Conservation (phyloP, 2,329 filamentous ascomycete species). For the Ophiostoma novo-ulmi region DNA sequence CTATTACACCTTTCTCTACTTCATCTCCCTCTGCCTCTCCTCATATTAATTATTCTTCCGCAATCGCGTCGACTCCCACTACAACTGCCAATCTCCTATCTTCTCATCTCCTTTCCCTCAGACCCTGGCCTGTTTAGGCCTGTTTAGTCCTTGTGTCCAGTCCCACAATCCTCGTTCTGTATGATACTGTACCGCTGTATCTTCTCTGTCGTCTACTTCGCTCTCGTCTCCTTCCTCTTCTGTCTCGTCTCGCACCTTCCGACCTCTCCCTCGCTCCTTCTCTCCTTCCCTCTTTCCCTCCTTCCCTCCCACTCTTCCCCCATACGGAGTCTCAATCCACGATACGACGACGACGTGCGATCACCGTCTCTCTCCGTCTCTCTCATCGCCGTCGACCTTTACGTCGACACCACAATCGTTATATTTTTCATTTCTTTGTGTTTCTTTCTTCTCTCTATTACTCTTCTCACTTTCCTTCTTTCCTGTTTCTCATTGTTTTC, state of each 20-base stretch:
- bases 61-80: background rate
- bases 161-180: conserved; percentile 7
- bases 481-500: conserved; percentile 8
- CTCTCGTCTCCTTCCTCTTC: background rate
- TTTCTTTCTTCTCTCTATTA: background rate
- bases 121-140: conserved; percentile 7
- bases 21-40: background rate
- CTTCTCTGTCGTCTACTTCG: background rate
- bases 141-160: background rate
- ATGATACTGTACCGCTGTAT: background rate
- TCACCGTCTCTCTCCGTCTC: conserved; percentile 5
- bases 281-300: background rate
- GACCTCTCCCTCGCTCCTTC: background rate
- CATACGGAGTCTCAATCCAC: background rate
- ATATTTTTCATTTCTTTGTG: background rate
- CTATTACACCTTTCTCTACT: background rate
- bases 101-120: background rate
- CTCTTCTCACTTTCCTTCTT: conserved; percentile 6
- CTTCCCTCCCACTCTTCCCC: background rate
- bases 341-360: background rate
- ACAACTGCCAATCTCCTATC: background rate
- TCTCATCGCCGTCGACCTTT: background rate
- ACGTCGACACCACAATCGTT: conserved; percentile 2
- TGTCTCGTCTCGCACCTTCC: background rate
- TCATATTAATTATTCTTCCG: background rate